Evolutionary conservation across 192 early-diverging fungal genomes (phyloP).

Genomic region (Coemansia erecta): DNA sequence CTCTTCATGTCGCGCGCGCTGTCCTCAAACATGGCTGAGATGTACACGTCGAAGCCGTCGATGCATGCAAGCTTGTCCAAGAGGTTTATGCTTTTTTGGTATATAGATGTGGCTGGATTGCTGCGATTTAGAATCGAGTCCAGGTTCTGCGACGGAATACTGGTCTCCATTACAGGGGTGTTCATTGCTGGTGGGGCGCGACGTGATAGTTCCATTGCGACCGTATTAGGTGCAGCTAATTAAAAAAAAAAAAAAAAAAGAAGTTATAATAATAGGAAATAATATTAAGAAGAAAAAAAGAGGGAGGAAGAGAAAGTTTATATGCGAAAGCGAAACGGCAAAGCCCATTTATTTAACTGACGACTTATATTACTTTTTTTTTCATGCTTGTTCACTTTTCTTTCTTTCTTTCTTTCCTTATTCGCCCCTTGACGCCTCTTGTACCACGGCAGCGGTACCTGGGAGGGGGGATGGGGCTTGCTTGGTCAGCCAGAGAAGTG

Average conservation of each 20-base stretch:
- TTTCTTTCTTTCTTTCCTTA: too few relatives aligned
- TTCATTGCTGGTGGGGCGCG: constrained; percentile 20
- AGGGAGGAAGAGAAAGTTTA: background rate
- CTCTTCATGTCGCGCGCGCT: constrained; percentile 32
- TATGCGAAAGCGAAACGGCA: background rate
- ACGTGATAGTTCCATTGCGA: constrained; percentile 37
- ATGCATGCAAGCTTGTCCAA: constrained; percentile 70
- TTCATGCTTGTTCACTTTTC: background rate
- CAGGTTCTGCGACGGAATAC: constrained; percentile 45
- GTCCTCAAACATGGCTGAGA: constrained; percentile 50
- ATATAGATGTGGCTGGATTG: constrained; percentile 60
- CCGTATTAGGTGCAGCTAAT: background rate
- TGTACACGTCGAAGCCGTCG: constrained; percentile 64
- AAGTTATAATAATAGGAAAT: constrained; percentile 2
- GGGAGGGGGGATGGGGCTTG: too few relatives aligned
- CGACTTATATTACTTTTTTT: too few relatives aligned
- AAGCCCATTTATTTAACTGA: too few relatives aligned
- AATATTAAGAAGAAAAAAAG: background rate
- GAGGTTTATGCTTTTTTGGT: constrained; percentile 68
- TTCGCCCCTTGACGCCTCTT: too few relatives aligned
- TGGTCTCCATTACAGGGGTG: constrained; percentile 33
- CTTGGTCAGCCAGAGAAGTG: too few relatives aligned
- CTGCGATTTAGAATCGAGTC: constrained; percentile 50
- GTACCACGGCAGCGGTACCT: too few relatives aligned
- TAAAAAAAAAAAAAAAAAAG: background rate